Percentiles rank a stretch among this genome's conserved stretches.
Evolutionary conservation across 495 filamentous ascomycete genomes (phyloP).

Genomic region (Podospora comata): DNA sequence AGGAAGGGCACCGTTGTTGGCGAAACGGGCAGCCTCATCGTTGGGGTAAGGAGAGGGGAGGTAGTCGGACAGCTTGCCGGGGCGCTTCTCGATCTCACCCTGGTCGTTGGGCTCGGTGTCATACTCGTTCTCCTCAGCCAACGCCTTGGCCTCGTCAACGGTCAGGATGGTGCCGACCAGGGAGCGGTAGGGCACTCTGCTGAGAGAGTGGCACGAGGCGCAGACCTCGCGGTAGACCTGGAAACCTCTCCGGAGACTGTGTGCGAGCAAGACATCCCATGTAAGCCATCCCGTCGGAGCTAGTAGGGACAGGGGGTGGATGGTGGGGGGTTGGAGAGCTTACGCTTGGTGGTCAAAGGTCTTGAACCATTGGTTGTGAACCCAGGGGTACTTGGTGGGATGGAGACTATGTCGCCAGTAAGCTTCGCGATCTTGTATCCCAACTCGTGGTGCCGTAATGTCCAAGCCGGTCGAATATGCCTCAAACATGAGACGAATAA

Average conservation of each 20-base stretch:
- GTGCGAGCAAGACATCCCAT: slow-evolving; percentile 14
- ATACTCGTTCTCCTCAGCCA: slow-evolving; percentile 98
- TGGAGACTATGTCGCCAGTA: slow-evolving; percentile 66
- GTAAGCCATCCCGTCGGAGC: neutral
- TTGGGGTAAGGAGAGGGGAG: slow-evolving; percentile 94
- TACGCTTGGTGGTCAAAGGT: slow-evolving; percentile 97
- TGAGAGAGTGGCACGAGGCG: slow-evolving; percentile 93
- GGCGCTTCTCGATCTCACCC: slow-evolving; percentile 96
- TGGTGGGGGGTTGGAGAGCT: slow-evolving; percentile 36
- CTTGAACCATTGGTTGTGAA: slow-evolving; percentile 81
- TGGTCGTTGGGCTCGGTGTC: slow-evolving; percentile 97
- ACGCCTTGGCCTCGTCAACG: slow-evolving; percentile 92
- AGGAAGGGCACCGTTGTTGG: slow-evolving; percentile 96
- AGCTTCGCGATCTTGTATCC: slow-evolving; percentile 22
- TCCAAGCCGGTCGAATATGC: slow-evolving; percentile 31
- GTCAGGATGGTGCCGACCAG: slow-evolving; percentile 91
- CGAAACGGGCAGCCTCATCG: slow-evolving; percentile 95
- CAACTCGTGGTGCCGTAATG: slow-evolving; percentile 11
- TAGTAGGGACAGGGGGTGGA: slow-evolving; percentile 1
- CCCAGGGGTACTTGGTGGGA: slow-evolving; percentile 90
- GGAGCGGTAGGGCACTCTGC: slow-evolving; percentile 86
- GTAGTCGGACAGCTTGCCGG: slow-evolving; percentile 97
- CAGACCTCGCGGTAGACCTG: slow-evolving; percentile 99
- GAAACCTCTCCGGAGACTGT: slow-evolving; percentile 95
- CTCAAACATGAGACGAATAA: slow-evolving; percentile 27